Percentiles rank a stretch among this genome's conserved stretches.
Conservation (phyloP, 2,329 filamentous ascomycete genomes). For the Cadophora sp. region DNA sequence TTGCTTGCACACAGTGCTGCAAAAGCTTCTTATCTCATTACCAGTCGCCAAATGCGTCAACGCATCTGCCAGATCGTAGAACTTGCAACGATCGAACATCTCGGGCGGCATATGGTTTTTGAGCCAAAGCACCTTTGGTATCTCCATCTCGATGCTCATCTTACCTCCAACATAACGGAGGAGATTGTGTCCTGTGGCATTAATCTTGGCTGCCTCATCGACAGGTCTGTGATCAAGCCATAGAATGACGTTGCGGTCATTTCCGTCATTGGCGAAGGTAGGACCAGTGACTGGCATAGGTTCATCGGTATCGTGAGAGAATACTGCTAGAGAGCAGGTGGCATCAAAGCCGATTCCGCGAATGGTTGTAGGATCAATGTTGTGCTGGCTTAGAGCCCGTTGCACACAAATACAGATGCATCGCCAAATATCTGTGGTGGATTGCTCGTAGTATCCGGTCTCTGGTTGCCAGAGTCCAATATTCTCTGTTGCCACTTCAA, state of each 20-base stretch:
- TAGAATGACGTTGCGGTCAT: slow-evolving; percentile 93
- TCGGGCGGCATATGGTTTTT: slow-evolving; percentile 98
- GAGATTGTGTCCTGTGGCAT: slow-evolving; percentile 88
- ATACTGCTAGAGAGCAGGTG: slow-evolving; percentile 96
- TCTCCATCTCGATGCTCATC: slow-evolving; percentile 99
- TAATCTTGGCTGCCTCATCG: slow-evolving; percentile 91
- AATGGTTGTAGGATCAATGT: slow-evolving; percentile 76
- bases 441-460: slow-evolving; percentile 90
- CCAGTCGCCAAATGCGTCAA: slow-evolving; percentile 94
- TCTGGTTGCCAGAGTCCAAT: slow-evolving; percentile 84
- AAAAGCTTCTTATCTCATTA: slow-evolving; percentile 90
- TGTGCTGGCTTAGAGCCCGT: slow-evolving; percentile 80
- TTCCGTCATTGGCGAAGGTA: slow-evolving; percentile 78
- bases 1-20: slow-evolving; percentile 96
- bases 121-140: slow-evolving; percentile 97
- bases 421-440: slow-evolving; percentile 94
- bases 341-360: slow-evolving; percentile 96
- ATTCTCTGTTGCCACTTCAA: slow-evolving; percentile 68
- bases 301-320: slow-evolving; percentile 86
- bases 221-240: slow-evolving; percentile 97
- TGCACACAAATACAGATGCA: slow-evolving; percentile 92
- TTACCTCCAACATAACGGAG: slow-evolving; percentile 95
- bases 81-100: slow-evolving; percentile 91
- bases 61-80: slow-evolving; percentile 93
- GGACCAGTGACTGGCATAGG: slow-evolving; percentile 90